Evolutionary conservation across 2,329 filamentous ascomycete species (phyloP), one percentile per base, ranked within the genome.

Genomic region (Pseudogymnoascus sp.): DNA sequence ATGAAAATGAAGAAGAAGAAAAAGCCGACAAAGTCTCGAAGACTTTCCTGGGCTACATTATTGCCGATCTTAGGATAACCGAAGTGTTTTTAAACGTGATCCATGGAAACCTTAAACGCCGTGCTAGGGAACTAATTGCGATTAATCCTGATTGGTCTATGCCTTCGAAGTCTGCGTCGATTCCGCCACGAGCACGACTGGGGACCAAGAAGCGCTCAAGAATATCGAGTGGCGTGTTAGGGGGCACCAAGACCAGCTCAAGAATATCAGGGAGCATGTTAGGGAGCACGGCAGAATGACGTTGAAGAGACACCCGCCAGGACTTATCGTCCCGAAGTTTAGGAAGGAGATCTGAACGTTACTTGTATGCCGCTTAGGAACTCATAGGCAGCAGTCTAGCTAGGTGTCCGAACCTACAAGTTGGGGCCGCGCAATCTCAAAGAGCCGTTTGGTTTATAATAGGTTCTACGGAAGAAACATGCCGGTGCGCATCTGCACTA

Each of bases 341-440:
- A 59, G 64, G 11, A 63, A 62, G 35, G 63, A 72, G 45, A 68
- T 68, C 43, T 66, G 68, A 0, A 67, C 68, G 4, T 67, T 63
- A 45, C 62, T 63, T 72, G 6, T 63, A 68, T 12, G 63, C 71
- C 11, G 61, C 73, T 26, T 38, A 65, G 19, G 64, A 66, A 6
- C 59, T 72, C 29, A 66, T 74, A 55, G 69, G 70, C 29, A 71
- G 72, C 21, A 62, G 49, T 8, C 14, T 72, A 12, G 70, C 70
- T 1, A 70, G 66, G 12, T 60, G 68, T 45, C 71, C 70, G 0
- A 61, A 68, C 4, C 31, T 73, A 8, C 59, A 45, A 23, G 19
- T 45, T 23, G 21, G 6, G 11, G 8, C 16, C 6, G 6, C 6
- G 7, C 4, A 29, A 29, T 6, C 6, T 29, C 26, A 29, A 29